Evolutionary conservation across 2,329 filamentous ascomycete species (phyloP).

Genomic region (Talaromyces sp.): DNA sequence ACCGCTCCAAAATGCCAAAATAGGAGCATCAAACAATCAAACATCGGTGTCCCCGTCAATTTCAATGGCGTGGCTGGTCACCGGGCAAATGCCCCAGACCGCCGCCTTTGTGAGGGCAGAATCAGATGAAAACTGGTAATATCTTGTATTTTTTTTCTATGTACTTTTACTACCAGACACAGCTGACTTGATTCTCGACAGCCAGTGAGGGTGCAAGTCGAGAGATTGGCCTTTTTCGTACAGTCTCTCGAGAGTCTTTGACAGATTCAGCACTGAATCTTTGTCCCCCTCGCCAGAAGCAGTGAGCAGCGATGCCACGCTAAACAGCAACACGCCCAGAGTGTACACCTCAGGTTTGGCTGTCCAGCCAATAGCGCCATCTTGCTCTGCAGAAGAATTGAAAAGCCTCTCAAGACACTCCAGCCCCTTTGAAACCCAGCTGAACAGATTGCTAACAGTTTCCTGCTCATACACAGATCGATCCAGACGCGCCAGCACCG

Average conservation of each 20-base stretch:
- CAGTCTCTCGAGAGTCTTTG: slow-evolving; percentile 20
- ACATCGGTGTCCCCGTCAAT: background rate
- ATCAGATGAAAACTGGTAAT: background rate
- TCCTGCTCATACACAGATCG: slow-evolving; percentile 17
- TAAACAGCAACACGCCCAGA: slow-evolving; percentile 34
- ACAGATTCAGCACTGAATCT: background rate
- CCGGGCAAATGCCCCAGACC: background rate
- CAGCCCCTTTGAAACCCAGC: slow-evolving; percentile 30
- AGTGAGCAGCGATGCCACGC: slow-evolving; percentile 29
- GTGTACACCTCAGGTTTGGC: slow-evolving; percentile 62
- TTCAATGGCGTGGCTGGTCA: background rate
- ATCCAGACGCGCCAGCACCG: slow-evolving; percentile 38
- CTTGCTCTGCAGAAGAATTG: slow-evolving; percentile 39
- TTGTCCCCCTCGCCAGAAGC: slow-evolving; percentile 14
- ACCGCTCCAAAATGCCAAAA: background rate
- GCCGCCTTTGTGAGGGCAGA: background rate
- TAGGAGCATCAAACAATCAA: background rate
- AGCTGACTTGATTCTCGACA: slow-evolving; percentile 20
- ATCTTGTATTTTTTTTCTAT: background rate
- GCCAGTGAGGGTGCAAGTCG: slow-evolving; percentile 27
- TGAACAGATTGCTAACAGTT: slow-evolving; percentile 16
- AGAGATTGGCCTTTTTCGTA: slow-evolving; percentile 17
- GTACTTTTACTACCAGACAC: background rate
- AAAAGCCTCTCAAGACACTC: slow-evolving; percentile 15
- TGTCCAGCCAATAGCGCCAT: slow-evolving; percentile 68